Evolutionary conservation across 164 flowering plant species (phyloP).

Genomic region (Magnolia officinalis): DNA sequence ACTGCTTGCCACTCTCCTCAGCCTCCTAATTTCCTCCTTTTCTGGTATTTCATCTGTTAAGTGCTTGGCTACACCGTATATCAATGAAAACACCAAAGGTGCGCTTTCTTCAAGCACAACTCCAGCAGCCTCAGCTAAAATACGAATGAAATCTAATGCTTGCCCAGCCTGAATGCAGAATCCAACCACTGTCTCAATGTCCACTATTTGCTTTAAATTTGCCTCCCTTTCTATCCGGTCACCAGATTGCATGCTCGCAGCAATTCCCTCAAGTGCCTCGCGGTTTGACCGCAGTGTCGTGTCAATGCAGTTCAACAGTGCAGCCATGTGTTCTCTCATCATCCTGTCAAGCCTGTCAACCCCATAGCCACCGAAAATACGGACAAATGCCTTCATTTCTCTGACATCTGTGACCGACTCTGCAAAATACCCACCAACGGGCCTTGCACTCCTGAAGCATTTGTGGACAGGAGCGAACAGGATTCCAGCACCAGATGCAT

Average conservation of each 20-base stretch:
- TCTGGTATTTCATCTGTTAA: constrained; percentile 83
- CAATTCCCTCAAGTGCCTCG: constrained; percentile 79
- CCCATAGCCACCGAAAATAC: constrained; percentile 94
- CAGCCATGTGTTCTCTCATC: constrained; percentile 93
- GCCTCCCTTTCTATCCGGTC: constrained; percentile 72
- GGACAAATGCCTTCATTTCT: constrained; percentile 81
- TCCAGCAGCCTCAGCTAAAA: constrained; percentile 84
- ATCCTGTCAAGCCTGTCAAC: constrained; percentile 79
- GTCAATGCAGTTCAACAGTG: constrained; percentile 89
- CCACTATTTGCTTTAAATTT: constrained; percentile 71
- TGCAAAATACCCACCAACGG: constrained; percentile 93
- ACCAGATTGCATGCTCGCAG: constrained; percentile 72
- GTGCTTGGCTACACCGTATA: constrained; percentile 62
- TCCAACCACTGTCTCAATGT: constrained; percentile 82
- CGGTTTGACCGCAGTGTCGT: constrained; percentile 82
- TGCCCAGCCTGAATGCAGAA: constrained; percentile 95
- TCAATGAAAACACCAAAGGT: constrained; percentile 70
- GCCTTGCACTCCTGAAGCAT: constrained; percentile 88
- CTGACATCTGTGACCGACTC: constrained; percentile 82
- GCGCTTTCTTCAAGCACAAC: constrained; percentile 82
- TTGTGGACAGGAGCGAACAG: constrained; percentile 75
- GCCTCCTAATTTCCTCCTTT: constrained; percentile 68
- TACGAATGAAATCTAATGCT: constrained; percentile 75
- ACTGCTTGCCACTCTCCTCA: constrained; percentile 69
- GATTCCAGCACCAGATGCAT: constrained; percentile 80